These are phyloP conservation scores for Huntiella moniliformis DNA, from an alignment of 2,329 filamentous ascomycete genomes.

Conservation along the genomic window DNA sequence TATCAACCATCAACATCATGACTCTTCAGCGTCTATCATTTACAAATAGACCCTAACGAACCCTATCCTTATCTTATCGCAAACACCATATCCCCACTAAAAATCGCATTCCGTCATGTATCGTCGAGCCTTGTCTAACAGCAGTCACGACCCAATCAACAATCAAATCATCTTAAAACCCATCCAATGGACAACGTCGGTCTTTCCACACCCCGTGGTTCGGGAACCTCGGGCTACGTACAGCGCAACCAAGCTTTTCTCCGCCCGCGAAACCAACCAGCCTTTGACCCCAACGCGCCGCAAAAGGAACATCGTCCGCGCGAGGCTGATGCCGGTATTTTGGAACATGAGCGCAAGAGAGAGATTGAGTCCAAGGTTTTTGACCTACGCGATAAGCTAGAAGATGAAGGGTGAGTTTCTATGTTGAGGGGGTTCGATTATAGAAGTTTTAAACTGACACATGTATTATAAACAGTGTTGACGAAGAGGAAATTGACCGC, in stretches of 20 bases:
- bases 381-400: conserved; percentile 73
- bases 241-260: conserved; percentile 88
- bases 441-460: background rate
- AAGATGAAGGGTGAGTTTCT: conserved; percentile 56
- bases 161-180: background rate
- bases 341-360: conserved; percentile 83
- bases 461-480: conserved; percentile 30
- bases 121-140: conserved; percentile 7
- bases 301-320: conserved; percentile 56
- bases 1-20: background rate
- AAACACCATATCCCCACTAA: background rate
- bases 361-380: conserved; percentile 88
- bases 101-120: background rate
- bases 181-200: conserved; percentile 55
- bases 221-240: conserved; percentile 91
- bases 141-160: background rate
- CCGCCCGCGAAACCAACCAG: conserved; percentile 56
- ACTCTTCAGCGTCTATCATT: too few relatives aligned
- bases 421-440: background rate
- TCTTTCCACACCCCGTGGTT: conserved; percentile 81
- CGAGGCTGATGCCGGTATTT: conserved; percentile 76
- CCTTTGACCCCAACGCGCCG: conserved; percentile 45
- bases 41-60: background rate
- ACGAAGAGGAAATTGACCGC: conserved; percentile 81
- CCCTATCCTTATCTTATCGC: conserved; percentile 8